Conservation (phyloP, 768 basidiomycete species). For the Punctularia strigosozonata region DNA sequence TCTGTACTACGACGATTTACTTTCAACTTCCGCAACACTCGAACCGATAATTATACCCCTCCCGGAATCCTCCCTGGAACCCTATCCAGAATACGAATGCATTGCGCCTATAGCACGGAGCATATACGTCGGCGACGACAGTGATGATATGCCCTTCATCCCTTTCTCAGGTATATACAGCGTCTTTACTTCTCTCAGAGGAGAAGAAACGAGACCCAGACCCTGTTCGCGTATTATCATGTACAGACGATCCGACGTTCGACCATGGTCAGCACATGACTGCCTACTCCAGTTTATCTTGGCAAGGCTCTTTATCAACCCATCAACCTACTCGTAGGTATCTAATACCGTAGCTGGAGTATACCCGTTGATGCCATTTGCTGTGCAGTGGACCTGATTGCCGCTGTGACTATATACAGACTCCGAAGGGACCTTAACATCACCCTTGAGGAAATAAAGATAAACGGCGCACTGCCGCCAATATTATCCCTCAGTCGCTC, state of each 20-base stretch:
- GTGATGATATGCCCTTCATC: constrained; percentile 1
- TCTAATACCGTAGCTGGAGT: not conserved
- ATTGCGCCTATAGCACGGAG: not conserved
- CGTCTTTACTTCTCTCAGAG: no score
- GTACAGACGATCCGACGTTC: constrained; percentile 1
- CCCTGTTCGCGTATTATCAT: no score
- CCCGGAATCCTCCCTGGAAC: constrained; percentile 2
- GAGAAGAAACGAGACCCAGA: no score
- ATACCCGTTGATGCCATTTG: not conserved
- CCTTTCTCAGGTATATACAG: no score
- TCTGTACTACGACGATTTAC: no score
- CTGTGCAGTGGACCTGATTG: not conserved
- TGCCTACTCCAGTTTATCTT: not conserved
- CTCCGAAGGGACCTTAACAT: not conserved
- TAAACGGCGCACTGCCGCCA: not conserved
- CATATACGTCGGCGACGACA: constrained; percentile 1
- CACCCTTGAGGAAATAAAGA: not conserved
- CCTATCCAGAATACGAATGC: not conserved
- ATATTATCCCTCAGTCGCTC: not conserved
- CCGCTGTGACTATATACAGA: not conserved
- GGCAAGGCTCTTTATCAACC: not conserved
- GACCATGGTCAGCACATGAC: not conserved
- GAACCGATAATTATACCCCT: no score
- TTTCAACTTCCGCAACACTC: no score
- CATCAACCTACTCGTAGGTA: not conserved